phyloP scores from a whole-genome alignment of 768 basidiomycete species.

The Sistotremastrum suecicum region DNA sequence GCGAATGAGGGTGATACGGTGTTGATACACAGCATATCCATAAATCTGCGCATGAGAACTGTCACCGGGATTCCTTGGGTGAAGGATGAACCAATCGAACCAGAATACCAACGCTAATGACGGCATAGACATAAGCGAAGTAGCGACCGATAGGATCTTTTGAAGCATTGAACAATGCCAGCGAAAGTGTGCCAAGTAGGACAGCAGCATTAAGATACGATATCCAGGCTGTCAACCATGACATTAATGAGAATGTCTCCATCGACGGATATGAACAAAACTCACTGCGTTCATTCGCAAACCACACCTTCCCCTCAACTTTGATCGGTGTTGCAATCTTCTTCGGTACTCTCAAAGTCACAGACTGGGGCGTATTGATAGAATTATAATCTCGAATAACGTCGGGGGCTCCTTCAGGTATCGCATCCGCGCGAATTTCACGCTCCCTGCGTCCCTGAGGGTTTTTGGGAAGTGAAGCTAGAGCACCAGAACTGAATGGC shows the following conservation, averaged over 20 bases:
- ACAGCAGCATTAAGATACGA: slow-evolving; percentile 82
- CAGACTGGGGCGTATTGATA: slow-evolving; percentile 43
- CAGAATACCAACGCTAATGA: slow-evolving; percentile 59
- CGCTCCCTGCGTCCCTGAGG: slow-evolving; percentile 22
- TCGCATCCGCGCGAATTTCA: slow-evolving; percentile 60
- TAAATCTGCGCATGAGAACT: slow-evolving; percentile 41
- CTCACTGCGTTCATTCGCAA: slow-evolving; percentile 87
- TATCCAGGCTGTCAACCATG: slow-evolving; percentile 55
- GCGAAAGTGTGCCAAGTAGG: slow-evolving; percentile 68
- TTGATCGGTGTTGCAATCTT: slow-evolving; percentile 71
- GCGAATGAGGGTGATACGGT: slow-evolving; percentile 81
- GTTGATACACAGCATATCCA: slow-evolving; percentile 75
- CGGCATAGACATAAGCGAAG: slow-evolving; percentile 76
- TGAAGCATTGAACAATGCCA: slow-evolving; percentile 83
- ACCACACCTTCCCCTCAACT: slow-evolving; percentile 95
- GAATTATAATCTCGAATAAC: slow-evolving; percentile 51
- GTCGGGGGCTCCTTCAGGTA: slow-evolving; percentile 44
- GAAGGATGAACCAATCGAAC: slow-evolving; percentile 18
- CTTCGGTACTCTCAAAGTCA: slow-evolving; percentile 53
- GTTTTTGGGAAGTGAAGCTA: slow-evolving; percentile 32
- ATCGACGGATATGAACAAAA: slow-evolving; percentile 1
- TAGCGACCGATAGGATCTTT: slow-evolving; percentile 44
- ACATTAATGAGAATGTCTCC: no score
- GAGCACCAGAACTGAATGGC: slow-evolving; percentile 59
- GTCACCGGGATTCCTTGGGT: background rate